phyloP scores from a whole-genome alignment of 2,329 filamentous ascomycete genomes.

The Rasamsonia emersonii region DNA sequence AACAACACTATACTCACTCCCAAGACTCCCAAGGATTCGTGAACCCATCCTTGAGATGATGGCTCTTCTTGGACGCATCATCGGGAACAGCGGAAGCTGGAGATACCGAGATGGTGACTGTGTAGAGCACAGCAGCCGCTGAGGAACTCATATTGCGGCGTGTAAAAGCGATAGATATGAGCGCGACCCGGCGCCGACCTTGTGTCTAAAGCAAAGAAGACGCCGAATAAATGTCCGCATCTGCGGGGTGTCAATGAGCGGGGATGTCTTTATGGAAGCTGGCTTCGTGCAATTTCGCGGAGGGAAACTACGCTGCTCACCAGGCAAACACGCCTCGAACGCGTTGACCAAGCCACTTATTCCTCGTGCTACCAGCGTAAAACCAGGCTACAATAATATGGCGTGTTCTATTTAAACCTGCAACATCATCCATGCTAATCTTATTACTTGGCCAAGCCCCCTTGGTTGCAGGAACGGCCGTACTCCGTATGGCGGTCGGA shows the following conservation, averaged over 20 bases:
- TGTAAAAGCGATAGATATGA: constrained; percentile 9
- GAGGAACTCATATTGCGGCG: constrained; percentile 28
- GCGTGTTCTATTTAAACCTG: no score
- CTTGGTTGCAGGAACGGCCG: no score
- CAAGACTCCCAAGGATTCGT: constrained; percentile 40
- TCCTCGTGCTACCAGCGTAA: no score
- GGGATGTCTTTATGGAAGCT: no score
- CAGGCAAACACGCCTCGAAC: no score
- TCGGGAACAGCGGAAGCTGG: constrained; percentile 26
- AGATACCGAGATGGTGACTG: constrained; percentile 31
- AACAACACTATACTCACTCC: constrained; percentile 21
- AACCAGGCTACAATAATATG: no score
- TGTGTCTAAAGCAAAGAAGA: constrained; percentile 15
- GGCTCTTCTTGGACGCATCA: constrained; percentile 30
- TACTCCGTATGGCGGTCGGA: no score
- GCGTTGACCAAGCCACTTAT: no score
- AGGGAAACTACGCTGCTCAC: no score
- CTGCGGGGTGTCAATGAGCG: constrained; percentile 1
- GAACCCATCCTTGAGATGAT: constrained; percentile 32
- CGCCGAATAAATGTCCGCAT: constrained; percentile 18
- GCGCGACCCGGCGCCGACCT: constrained; percentile 6
- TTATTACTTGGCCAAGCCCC: no score
- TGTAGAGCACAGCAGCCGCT: constrained; percentile 32
- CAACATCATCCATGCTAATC: no score
- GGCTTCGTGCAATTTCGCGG: no score